phyloP scores from a whole-genome alignment of 2,329 filamentous ascomycete genomes.

The Pseudogymnoascus sp. region DNA sequence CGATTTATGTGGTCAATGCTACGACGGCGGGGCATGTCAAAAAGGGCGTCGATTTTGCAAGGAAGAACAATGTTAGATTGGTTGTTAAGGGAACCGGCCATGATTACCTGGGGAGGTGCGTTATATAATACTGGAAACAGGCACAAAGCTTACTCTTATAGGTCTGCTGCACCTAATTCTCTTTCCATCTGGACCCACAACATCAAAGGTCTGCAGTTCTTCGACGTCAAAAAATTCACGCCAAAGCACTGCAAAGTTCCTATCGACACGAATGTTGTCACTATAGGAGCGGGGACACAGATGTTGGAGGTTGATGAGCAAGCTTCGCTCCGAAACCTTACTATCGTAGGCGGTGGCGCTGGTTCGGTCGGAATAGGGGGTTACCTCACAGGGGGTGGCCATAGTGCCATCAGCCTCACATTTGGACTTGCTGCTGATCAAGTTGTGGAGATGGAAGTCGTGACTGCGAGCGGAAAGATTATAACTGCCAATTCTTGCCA shows the following conservation, averaged over 20 bases:
- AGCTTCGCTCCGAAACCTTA: slow-evolving; percentile 38
- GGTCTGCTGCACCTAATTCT: slow-evolving; percentile 35
- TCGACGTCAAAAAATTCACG: slow-evolving; percentile 32
- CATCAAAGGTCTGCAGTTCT: slow-evolving; percentile 34
- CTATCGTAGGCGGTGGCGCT: slow-evolving; percentile 47
- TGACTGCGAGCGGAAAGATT: slow-evolving; percentile 44
- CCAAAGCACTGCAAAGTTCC: slow-evolving; percentile 34
- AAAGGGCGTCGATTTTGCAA: slow-evolving; percentile 31
- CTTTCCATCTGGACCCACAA: slow-evolving; percentile 48
- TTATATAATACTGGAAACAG: slow-evolving; percentile 8
- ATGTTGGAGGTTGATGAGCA: slow-evolving; percentile 42
- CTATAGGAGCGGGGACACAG: slow-evolving; percentile 45
- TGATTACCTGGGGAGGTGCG: slow-evolving; percentile 28
- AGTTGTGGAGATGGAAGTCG: slow-evolving; percentile 49
- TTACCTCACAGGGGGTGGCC: slow-evolving; percentile 54
- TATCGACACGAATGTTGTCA: slow-evolving; percentile 44
- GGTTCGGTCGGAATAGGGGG: slow-evolving; percentile 53
- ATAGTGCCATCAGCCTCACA: slow-evolving; percentile 44
- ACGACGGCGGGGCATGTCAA: slow-evolving; percentile 21
- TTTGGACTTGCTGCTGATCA: slow-evolving; percentile 58
- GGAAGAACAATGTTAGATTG: slow-evolving; percentile 29
- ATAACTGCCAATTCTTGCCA: slow-evolving; percentile 44
- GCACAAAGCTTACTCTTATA: slow-evolving; percentile 28
- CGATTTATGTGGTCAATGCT: slow-evolving; percentile 33
- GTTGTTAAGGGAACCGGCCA: slow-evolving; percentile 40